phyloP scores from a whole-genome alignment of 306 rosid genomes.

The Abrus pulchellus region DNA sequence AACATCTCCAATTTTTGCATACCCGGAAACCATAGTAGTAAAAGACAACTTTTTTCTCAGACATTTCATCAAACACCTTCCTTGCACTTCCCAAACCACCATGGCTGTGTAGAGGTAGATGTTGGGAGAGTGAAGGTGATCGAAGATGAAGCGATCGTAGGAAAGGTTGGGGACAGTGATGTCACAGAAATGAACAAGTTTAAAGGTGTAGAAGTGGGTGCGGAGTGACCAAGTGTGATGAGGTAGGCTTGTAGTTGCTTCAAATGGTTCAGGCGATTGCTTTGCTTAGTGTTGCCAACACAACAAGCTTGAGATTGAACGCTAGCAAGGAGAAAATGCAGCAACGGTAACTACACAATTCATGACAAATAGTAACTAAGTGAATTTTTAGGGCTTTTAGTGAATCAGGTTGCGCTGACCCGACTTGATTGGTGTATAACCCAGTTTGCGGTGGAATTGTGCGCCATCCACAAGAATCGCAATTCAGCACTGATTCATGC shows the following conservation, averaged over 20 bases:
- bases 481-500: no score
- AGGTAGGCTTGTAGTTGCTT: constrained; percentile 75
- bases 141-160: constrained; percentile 71
- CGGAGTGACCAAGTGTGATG: constrained; percentile 64
- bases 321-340: no score
- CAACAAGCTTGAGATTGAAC: background rate
- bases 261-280: constrained; percentile 65
- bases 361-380: no score
- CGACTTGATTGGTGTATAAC: no score
- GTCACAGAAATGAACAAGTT: constrained; percentile 73
- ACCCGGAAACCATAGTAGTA: constrained; percentile 78
- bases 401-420: no score
- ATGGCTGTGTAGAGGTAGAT: constrained; percentile 73
- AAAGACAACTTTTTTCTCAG: constrained; percentile 66
- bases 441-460: no score
- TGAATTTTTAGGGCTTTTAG: no score
- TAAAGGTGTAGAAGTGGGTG: constrained; percentile 77
- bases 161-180: constrained; percentile 60
- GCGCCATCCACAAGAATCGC: no score
- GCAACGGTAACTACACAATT: no score
- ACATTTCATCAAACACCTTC: constrained; percentile 78
- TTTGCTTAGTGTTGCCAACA: constrained; percentile 54
- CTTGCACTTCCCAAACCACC: constrained; percentile 50
- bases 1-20: constrained; percentile 68
- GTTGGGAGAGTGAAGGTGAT: constrained; percentile 63